Evolutionary conservation across 208 protist species (phyloP), one percentile per base, ranked within the genome.

Genomic region (Leishmania lainsoni): DNA sequence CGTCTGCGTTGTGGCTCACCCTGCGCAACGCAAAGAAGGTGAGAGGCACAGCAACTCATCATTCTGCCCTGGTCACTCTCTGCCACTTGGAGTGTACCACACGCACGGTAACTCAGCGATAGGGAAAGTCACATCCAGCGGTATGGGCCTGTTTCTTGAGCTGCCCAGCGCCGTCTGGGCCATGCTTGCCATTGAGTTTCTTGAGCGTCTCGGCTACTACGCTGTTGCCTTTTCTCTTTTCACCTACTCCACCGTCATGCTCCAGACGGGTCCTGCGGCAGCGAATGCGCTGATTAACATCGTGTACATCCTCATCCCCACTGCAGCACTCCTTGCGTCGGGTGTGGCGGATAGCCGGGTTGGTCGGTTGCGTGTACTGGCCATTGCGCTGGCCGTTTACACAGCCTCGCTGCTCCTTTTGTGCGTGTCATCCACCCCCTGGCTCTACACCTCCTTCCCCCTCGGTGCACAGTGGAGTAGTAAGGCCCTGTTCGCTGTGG

Each of bases 131-230:
- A 22, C 9, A 39, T 75, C 71, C 49, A 58, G 49, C 49, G 26
- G 59, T 42, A 71, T 72, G 59, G 5, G 32, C 22, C 78, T 86
- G 69, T 80, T 85, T 56, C 79, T 93, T 1, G 82, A 83, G 6
- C 83, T 95, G 42, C 85, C 89, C 3, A 29, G 39, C 17, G 49
- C 81, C 8, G 87, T 85, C 35, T 93, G 88, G 86, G 81, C 87
- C 32, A 79, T 93, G 49, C 81, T 93, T 32, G 80, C 83, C 20
- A 81, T 95, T 14, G 91, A 95, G 85, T 92, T 92, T 63, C 85
- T 85, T 2, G 89, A 95, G 83, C 89, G 91, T 5, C 63, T 92
- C 26, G 91, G 81, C 35, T 93, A 92, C 81, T 95, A 95, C 79
- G 88, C 88, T 4, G 88, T 90, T 17, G 83, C 86, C 58, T 93